Percentiles rank a stretch among this genome's conserved stretches.
phyloP scores from a whole-genome alignment of 352 stramenopile species.

The Globisporangium parvum region DNA sequence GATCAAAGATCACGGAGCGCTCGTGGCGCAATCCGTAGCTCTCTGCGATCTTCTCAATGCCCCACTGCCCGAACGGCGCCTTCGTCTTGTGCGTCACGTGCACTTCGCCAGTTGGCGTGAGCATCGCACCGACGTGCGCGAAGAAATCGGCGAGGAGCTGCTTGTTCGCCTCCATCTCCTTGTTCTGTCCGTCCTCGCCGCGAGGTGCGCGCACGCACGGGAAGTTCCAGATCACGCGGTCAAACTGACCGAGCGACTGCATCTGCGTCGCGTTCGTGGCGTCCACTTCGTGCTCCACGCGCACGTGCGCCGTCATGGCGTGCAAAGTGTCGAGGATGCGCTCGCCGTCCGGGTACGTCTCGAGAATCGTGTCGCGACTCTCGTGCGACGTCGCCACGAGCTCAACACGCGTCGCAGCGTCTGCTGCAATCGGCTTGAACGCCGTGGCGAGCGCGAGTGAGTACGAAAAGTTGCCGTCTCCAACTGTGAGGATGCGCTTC shows the following conservation, averaged over 20 bases:
- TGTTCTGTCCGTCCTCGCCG: constrained; percentile 95
- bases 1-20: constrained; percentile 91
- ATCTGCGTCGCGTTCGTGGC: constrained; percentile 83
- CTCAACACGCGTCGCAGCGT: constrained; percentile 17
- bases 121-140: constrained; percentile 31
- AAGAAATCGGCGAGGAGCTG: constrained; percentile 90
- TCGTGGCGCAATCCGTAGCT: constrained; percentile 39
- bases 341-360: constrained; percentile 89
- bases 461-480: constrained; percentile 96
- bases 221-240: constrained; percentile 97
- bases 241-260: constrained; percentile 61
- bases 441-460: constrained; percentile 84
- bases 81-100: constrained; percentile 96
- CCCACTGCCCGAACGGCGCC: constrained; percentile 86
- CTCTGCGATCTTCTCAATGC: constrained; percentile 62
- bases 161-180: constrained; percentile 95
- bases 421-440: constrained; percentile 19
- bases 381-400: constrained; percentile 93
- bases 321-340: constrained; percentile 74
- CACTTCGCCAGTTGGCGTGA: constrained; percentile 80
- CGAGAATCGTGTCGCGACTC: constrained; percentile 68
- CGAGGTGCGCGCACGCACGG: constrained; percentile 87
- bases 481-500: constrained; percentile 85
- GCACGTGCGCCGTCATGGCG: constrained; percentile 37
- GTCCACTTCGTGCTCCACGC: constrained; percentile 88